Base-by-base conservation (phyloP, 768 basidiomycete species). In the Pulveroboletus frians region DNA sequence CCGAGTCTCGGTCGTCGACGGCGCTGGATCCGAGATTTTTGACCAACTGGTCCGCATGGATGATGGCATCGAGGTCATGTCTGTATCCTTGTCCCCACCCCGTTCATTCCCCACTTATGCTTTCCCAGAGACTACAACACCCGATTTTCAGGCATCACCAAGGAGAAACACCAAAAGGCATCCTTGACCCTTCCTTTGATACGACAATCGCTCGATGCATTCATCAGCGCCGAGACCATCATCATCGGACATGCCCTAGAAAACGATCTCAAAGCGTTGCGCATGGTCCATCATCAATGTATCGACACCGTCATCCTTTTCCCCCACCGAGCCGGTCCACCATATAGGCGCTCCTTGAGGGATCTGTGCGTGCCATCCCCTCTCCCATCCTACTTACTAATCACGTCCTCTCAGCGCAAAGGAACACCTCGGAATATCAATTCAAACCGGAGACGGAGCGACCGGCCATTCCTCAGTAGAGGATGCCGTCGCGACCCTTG, bases 231-330 rank as follows among this genome's bases (percentile, higher is more conserved):
- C 13, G 73, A 88, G 9, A 97, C 95, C 1, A 84, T 97, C 55
- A 71, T 98, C 31, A 84, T 97, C 47, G 95, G 95, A 2, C 87
- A 88, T 67, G 89, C 85, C 0, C 75, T 98, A 17, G 95, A 98
- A 54, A 98, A 98, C 65, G 96, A 99, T 64, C 71, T 99, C 55
- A 88, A 85, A 64, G 86, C 95, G 8, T 70, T 99, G 54, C 78
- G 96, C 14, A 82, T 98, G 58, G 70, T 98, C 1, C 96, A 99
- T 65, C 76, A 79, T 51, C 79, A 74, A 52, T 84, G 92, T 52
- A 77, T 99, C 27, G 96, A 99, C 60, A 98, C 96, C 0, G 85
- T 82, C 0, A 71, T 87, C 14, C 71, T 98, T 13, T 95, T 94
- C 60, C 92, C 91, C 9, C 96, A 98, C 65, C 68, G 83, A 0